Evolutionary conservation across 2,329 filamentous ascomycete genomes (phyloP).

Genomic region (Monilinia polystroma): DNA sequence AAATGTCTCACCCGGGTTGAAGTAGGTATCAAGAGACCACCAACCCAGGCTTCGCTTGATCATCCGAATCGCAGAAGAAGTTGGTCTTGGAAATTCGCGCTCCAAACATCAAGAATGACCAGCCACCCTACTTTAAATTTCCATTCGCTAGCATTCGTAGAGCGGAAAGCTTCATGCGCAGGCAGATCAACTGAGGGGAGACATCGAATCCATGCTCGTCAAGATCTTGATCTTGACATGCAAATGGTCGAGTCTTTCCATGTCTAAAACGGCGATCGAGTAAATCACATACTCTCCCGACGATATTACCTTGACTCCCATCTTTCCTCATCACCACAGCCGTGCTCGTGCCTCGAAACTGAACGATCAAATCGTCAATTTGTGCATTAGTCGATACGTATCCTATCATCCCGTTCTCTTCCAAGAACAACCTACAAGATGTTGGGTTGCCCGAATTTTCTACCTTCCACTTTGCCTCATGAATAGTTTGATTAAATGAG

Average conservation of each 20-base stretch:
- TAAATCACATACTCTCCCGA: constrained; percentile 16
- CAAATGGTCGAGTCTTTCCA: constrained; percentile 7
- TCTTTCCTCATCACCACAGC: constrained; percentile 18
- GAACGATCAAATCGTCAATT: constrained; percentile 10
- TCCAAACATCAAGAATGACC: background rate
- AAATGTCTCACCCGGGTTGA: background rate
- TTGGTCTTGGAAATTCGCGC: background rate
- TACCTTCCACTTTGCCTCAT: constrained; percentile 20
- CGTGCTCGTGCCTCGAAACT: constrained; percentile 13
- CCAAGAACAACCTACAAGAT: constrained; percentile 13
- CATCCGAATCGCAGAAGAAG: background rate
- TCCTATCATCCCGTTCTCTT: constrained; percentile 23
- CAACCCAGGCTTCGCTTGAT: background rate
- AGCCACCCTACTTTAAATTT: background rate
- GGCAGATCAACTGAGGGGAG: background rate
- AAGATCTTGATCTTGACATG: constrained; percentile 14
- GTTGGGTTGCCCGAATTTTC: background rate
- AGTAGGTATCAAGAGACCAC: background rate
- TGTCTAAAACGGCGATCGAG: constrained; percentile 7
- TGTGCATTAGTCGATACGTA: constrained; percentile 10
- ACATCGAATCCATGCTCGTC: constrained; percentile 19
- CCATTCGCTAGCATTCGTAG: constrained; percentile 13
- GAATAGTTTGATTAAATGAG: constrained; percentile 18
- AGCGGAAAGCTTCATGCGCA: constrained; percentile 18
- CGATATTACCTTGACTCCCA: background rate